Base-by-base conservation (phyloP, 2,329 filamentous ascomycete genomes). In the Penicillium sp. region DNA sequence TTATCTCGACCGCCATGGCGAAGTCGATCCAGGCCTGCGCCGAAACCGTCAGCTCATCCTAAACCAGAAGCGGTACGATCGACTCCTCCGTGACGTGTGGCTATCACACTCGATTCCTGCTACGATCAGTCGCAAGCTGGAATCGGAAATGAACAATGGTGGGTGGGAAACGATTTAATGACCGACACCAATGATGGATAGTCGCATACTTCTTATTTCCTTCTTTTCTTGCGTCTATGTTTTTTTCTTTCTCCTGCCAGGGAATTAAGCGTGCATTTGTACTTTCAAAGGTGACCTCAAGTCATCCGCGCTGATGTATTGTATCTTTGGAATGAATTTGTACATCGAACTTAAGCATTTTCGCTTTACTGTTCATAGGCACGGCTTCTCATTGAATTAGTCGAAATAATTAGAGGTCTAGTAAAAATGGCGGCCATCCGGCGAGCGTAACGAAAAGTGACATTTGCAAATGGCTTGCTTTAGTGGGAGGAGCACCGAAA, bases 111-210 rank as follows among this genome's bases (percentile, higher is more conserved):
- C 86, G 4, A 82, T 98, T 27, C 90, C 90, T 33, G 94, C 87
- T 57, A 83, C 89, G 40, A 95, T 98, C 65, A 88, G 86, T 55
- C 79, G 93, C 56, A 91, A 89, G 69, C 71, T 98, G 56, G 93
- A 98, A 74, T 86, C 88, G 11, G 93, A 98, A 67, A 89, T 96
- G 39, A 98, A 98, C 65, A 96, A 89, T 60, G 93, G 93, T 0
- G 93, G 93, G 0, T 98, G 93, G 93, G 93, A 98, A 73, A 96
- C 67, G 48, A 67, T 72, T 18, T 72, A 60, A 63, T 51, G 51
- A 53, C 39, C n/a, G 26, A 35, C 9, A 47, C 50, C 27, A 43
- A 48, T 46, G 48, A 42, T 38, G 18, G 24, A 12, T 37, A 38
- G 36, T 43, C 33, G 33, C 9, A 27, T 36, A n/a, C 33, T 24